Evolutionary conservation across 306 rosid genomes (phyloP), one percentile per base, ranked within the genome.

Genomic region (Begonia masoniana): DNA sequence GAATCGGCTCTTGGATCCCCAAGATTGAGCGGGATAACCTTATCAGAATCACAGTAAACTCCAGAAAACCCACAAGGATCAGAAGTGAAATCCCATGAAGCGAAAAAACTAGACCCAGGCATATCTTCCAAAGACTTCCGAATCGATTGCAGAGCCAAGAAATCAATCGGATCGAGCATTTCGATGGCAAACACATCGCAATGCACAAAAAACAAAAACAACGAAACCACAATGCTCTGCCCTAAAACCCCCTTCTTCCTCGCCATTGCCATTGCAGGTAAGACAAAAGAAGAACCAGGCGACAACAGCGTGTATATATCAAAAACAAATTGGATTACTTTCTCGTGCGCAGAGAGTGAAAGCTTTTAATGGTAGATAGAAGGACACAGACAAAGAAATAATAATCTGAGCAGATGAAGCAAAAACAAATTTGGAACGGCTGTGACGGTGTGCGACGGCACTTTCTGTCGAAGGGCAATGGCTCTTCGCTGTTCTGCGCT

Each of bases 81-180:
- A 5, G 95, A 70, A 11, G 99, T 92, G 80, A 92, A 92, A 63
- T 92, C 99, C 99, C 99, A 92, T 13, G 96, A 75, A 0, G 89
- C 55, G 43, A 92, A 82, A 67, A 83, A 92, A 42, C 61, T 71
- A 1, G 99, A 92, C 13, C 93, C 99, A 0, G 96, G 96, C 80
- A 87, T 60, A 62, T 92, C 99, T 1, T 79, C 47, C 0, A 92
- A 74, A 17, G 78, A 70, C 67, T 83, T 92, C 3, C 80, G 73
- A 60, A 87, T 78, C 1, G 96, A 81, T 69, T 92, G 99, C 36
- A 92, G 77, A 24, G 99, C 87, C 55, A 92, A 69, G 63, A 92
- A 92, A 73, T 92, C 99, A 13, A 73, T 58, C 0, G 99, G 99
- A 76, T 92, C 88, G 46, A 92, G 59, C 68, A 92, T 81, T n/a